Evolutionary conservation across 768 basidiomycete species (phyloP), one percentile per base, ranked within the genome.

Genomic region (Tylopilus cervinicoccineus): DNA sequence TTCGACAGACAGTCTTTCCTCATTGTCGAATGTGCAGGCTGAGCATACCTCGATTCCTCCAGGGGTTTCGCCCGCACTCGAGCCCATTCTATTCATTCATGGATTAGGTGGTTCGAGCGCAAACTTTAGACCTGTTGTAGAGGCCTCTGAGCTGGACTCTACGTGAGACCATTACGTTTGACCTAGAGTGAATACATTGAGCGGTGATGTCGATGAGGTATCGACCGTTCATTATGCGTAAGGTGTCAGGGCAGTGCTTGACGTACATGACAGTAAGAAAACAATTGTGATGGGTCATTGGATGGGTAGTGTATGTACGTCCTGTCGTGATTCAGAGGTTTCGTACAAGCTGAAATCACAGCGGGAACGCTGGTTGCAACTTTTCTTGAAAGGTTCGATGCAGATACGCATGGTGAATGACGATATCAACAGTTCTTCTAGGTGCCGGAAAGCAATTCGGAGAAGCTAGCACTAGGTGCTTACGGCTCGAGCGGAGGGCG

Each of bases 151-250:
- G 19, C 42, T 49, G 12, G 26, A 40, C 14, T 34, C 37, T 26
- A 45, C 53, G 47, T 59, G 48, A 50, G 19, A 40, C 45, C 2
- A 47, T 59, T 50, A 55, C 46, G 60, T 56, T 50, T 16, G 48
- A 42, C 38, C 31, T 38, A 6, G 38, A 58, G 36, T 50, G 48
- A 51, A 43, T 31, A 46, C 56, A 23, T 27, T 47, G 50, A 47
- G 47, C 51, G 51, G 54, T 31, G 46, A 58, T n/a, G n/a, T n/a
- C n/a, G n/a, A n/a, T 48, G 51, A 51, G 34, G 19, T 45, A 20
- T 29, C 44, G 1, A 38, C 57, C 48, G 57, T 39, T 3, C 50
- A 45, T 40, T 53, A 45, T 46, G 45, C 54, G 47, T 48, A 51
- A 48, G 43, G 47, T 37, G 51, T 24, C 0, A 40, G 20, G 46